phyloP scores from a whole-genome alignment of 345 rosid genomes.

The Populus alba region DNA sequence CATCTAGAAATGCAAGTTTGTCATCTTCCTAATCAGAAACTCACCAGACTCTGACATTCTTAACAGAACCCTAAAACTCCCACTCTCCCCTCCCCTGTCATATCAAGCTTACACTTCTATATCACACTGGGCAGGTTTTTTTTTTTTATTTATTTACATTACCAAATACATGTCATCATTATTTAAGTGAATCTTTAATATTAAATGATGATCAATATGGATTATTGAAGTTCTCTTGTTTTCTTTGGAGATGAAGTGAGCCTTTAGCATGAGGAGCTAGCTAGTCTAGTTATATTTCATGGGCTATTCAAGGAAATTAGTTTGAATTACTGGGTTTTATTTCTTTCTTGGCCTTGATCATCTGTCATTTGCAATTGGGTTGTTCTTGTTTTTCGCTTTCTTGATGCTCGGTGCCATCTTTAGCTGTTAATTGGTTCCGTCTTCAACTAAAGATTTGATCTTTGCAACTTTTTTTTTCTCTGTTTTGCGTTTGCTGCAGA shows the following conservation, averaged over 20 bases:
- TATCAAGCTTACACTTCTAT: not conserved
- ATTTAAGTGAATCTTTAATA: not conserved
- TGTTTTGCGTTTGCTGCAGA: conserved; percentile 13
- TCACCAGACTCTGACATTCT: not conserved
- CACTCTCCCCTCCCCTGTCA: not conserved
- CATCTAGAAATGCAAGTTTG: conserved; percentile 4
- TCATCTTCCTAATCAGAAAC: conserved; percentile 10
- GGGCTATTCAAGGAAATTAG: not conserved
- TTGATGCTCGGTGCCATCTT: not conserved
- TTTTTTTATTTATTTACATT: not conserved
- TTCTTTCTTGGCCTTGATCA: conserved; percentile 2
- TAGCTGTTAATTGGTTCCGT: not conserved
- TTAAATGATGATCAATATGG: not conserved
- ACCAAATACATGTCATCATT: not conserved
- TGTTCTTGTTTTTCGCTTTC: not conserved
- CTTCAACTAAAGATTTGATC: not conserved
- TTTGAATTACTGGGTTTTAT: conserved; percentile 4
- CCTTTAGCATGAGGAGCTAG: not conserved
- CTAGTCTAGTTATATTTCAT: not conserved
- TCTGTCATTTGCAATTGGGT: conserved; percentile 7
- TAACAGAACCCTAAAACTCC: not conserved
- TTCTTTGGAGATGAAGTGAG: not conserved
- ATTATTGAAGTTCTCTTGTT: not conserved
- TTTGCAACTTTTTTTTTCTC: not conserved
- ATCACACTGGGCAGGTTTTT: conserved; percentile 4